Evolutionary conservation across 2,329 filamentous ascomycete species (phyloP).

Genomic region (Aspergillus hortae): DNA sequence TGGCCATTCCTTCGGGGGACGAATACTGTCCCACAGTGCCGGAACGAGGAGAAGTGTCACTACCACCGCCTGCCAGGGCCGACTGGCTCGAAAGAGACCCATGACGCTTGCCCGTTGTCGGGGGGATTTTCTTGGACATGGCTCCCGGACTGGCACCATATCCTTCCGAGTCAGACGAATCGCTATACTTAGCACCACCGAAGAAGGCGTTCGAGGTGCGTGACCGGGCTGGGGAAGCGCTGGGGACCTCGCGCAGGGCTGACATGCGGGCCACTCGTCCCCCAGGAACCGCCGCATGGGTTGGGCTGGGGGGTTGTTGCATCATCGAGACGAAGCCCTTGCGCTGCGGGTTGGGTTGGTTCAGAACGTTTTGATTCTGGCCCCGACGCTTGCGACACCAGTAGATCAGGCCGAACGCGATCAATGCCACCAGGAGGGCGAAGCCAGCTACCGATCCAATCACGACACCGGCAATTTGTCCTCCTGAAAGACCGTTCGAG

Average conservation of each 20-base stretch:
- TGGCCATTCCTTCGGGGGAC: constrained; percentile 76
- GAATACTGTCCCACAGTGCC: constrained; percentile 69
- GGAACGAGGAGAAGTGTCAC: constrained; percentile 69
- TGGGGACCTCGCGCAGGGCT: constrained; percentile 74
- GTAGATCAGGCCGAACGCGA: constrained; percentile 57
- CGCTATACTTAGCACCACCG: constrained; percentile 49
- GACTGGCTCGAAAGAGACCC: constrained; percentile 90
- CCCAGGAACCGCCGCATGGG: constrained; percentile 74
- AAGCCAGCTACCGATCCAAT: constrained; percentile 73
- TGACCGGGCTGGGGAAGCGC: constrained; percentile 57
- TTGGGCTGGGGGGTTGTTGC: constrained; percentile 43
- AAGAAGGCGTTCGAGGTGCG: constrained; percentile 48
- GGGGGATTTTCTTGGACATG: constrained; percentile 49
- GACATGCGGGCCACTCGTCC: constrained; percentile 95
- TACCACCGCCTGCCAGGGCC: constrained; percentile 59
- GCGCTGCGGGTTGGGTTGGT: constrained; percentile 73
- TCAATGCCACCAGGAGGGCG: constrained; percentile 63
- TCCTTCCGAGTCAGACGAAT: constrained; percentile 60
- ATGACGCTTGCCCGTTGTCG: constrained; percentile 60
- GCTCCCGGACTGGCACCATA: constrained; percentile 71
- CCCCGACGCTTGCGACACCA: constrained; percentile 55
- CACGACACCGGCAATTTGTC: constrained; percentile 85
- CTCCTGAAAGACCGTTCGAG: constrained; percentile 64
- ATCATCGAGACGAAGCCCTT: constrained; percentile 41
- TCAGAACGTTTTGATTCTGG: constrained; percentile 75